phyloP scores from a whole-genome alignment of 148 eudicot genomes.

The Tetragonia tetragonoides region DNA sequence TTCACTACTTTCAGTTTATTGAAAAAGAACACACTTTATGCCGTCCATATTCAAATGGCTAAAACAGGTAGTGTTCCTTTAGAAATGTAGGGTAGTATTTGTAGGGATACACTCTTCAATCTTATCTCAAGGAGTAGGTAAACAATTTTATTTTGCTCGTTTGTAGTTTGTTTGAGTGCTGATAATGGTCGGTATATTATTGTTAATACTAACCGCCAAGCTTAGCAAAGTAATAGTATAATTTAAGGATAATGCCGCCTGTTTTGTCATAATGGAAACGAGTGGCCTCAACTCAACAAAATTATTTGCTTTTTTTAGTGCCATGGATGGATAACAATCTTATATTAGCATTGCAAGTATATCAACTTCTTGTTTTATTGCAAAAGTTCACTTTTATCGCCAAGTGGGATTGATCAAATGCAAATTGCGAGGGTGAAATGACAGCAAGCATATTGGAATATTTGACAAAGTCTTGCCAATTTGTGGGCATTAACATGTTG shows the following conservation, averaged over 20 bases:
- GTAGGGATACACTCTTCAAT: too few relatives aligned
- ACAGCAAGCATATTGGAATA: conserved; percentile 14
- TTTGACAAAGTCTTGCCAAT: neutral
- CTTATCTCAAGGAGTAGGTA: too few relatives aligned
- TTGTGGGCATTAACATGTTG: conserved; percentile 10
- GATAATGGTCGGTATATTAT: conserved; percentile 20
- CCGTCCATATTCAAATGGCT: too few relatives aligned
- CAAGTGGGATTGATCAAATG: conserved; percentile 11
- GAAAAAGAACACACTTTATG: too few relatives aligned
- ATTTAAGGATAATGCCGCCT: conserved; percentile 23
- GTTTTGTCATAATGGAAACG: neutral
- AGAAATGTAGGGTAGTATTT: too few relatives aligned
- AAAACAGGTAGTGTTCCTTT: too few relatives aligned
- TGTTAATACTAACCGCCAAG: conserved; percentile 17
- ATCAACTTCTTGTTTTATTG: conserved; percentile 5
- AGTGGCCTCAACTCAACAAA: conserved; percentile 12
- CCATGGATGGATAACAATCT: neutral
- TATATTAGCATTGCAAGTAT: neutral
- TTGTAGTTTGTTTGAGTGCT: too few relatives aligned
- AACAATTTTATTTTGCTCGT: too few relatives aligned
- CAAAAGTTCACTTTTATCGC: conserved; percentile 14
- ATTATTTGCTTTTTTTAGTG: neutral
- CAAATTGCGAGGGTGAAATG: conserved; percentile 13
- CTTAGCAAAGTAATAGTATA: neutral
- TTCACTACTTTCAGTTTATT: too few relatives aligned